Evolutionary conservation across 352 stramenopile species (phyloP), one percentile per base, ranked within the genome.

Genomic region (Pythium dissimile): DNA sequence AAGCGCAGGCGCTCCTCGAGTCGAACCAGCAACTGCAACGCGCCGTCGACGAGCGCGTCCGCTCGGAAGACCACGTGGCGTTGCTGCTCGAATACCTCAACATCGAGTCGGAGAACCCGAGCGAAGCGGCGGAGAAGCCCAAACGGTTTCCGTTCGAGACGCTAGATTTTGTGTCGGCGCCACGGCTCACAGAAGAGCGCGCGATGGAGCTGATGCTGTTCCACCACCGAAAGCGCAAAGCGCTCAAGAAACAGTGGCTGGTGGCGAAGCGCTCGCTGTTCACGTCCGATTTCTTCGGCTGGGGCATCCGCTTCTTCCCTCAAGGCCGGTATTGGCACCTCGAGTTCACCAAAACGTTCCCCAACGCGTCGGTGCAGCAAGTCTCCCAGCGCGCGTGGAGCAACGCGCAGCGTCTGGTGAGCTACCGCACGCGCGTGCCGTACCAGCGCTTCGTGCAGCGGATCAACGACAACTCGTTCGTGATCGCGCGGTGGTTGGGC

Each of bases 381-480:
- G 46, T 57, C 69, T 75, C 50, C 45, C 63, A 47, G n/a, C 34
- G 39, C 55, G 70, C 27, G 53, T 86, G 76, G 76, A 46, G 21
- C 13, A 75, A 82, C 50, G 72, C 75, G 30, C 62, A 77, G 35
- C 58, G 67, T 27, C 71, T 84, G 37, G 58, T 71, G 30, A 82
- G 59, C 10, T 86, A 86, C 37, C 76, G 73, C 76, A 58, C 42
- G 52, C 62, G 2, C 52, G 55, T 28, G 24, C 37, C 38, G 27
- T 23, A 53, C 23, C 67, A 54, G 24, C 45, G 77, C 37, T 54
- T 86, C 35, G 56, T 80, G 31, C 69, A 80, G 51, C 27, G 24
- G 8, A 54, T 84, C 38, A 82, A 83, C 51, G 70, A 84, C 7
- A 68, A 82, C 46, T 77, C 70, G 21, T 86, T 78, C 71, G 65